Conservation (phyloP, 2,329 filamentous ascomycete species). For the Botrytis pseudocinerea region DNA sequence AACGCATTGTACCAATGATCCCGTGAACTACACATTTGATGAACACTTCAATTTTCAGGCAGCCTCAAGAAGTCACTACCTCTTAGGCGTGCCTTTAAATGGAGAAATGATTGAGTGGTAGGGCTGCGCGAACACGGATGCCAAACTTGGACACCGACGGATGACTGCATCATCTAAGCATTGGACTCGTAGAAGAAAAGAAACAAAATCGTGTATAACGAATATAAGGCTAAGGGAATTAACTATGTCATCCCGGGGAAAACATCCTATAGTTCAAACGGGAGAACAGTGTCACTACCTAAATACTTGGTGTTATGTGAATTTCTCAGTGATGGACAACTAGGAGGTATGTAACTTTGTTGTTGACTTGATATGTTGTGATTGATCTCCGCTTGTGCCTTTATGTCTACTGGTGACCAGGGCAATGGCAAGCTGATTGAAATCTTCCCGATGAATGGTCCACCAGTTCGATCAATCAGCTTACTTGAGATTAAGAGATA, state of each 20-base stretch:
- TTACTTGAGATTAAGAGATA: neutral
- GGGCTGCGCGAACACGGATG: conserved; percentile 7
- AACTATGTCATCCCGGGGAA: neutral
- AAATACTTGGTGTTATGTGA: neutral
- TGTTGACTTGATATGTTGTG: neutral
- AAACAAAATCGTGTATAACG: neutral
- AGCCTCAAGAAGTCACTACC: neutral
- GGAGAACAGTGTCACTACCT: neutral
- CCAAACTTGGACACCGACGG: conserved; percentile 12
- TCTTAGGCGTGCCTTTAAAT: neutral
- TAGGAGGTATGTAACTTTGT: neutral
- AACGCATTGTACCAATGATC: conserved; percentile 17
- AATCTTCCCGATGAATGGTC: neutral
- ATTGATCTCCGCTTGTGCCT: neutral
- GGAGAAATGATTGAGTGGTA: neutral
- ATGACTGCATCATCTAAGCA: conserved; percentile 14
- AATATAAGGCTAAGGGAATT: neutral
- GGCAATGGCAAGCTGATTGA: neutral
- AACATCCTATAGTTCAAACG: neutral
- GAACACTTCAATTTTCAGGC: neutral
- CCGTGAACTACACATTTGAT: conserved; percentile 13
- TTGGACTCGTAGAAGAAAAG: neutral
- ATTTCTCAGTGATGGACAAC: neutral
- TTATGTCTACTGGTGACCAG: neutral
- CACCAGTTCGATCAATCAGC: neutral